Base-by-base conservation (phyloP, 1,284 basidiomycete genomes). In the Laetiporus sulphureus region DNA sequence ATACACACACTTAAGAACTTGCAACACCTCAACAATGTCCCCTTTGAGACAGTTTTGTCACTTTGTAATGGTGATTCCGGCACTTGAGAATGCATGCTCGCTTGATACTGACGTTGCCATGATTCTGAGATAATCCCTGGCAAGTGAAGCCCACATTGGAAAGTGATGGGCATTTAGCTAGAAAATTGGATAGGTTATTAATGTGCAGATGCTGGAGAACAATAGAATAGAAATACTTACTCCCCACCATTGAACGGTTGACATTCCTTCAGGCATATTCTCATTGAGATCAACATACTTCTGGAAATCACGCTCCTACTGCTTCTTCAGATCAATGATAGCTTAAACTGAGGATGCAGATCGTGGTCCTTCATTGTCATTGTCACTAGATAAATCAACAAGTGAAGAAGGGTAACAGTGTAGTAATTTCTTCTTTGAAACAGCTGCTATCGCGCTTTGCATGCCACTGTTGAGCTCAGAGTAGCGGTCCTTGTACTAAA, bases 141-240 rank as follows among this genome's bases (percentile, higher is more conserved):
- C 57, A 63, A 36, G 8, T 44, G 29, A 35, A 22, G 13, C 37
- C 15, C 24, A 42, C 33, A n/a, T 29, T 29, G 27, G 8, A 29
- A 29, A n/a, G 16, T 16, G 38, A n/a, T n/a, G n/a, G n/a, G n/a
- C n/a, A n/a, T n/a, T 36, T 5, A 16, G 16, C 11, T 37, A 12
- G 15, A 44, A 23, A n/a, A 29, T 19, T 13, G 20, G n/a, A n/a
- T n/a, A 39, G 23, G 19, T 20, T 12, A 13, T 25, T 18, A n/a
- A 18, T 13, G 20, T 5, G 7, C 5, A 12, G 34, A 20, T 8
- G 41, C 47, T 41, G n/a, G n/a, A n/a, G n/a, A n/a, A n/a, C n/a
- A n/a, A n/a, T n/a, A n/a, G n/a, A n/a, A n/a, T n/a, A n/a, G n/a
- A n/a, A n/a, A n/a, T n/a, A n/a, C n/a, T n/a, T 40, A 48, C 47